phyloP scores from a whole-genome alignment of 495 filamentous ascomycete species.

The Rostrohypoxylon terebratum region DNA sequence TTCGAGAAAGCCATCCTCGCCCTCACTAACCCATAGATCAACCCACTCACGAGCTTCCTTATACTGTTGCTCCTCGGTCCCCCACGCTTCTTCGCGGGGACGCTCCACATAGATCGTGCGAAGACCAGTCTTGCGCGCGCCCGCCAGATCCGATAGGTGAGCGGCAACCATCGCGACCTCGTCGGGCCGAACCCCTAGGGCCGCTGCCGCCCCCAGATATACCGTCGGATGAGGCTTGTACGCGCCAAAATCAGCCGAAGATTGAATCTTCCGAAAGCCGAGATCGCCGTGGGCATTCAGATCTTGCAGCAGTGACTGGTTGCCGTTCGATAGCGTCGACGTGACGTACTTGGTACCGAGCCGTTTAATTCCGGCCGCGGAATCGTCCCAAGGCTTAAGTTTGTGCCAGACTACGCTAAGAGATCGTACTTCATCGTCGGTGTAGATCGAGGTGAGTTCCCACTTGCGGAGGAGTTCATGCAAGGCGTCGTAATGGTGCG shows the following conservation, averaged over 20 bases:
- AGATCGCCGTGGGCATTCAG: constrained; percentile 67
- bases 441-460: constrained; percentile 68
- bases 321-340: constrained; percentile 80
- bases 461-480: constrained; percentile 65
- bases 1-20: constrained; percentile 65
- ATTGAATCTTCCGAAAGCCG: constrained; percentile 70
- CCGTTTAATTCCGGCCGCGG: constrained; percentile 63
- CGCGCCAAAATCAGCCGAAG: constrained; percentile 75
- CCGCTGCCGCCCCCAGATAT: constrained; percentile 73
- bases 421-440: constrained; percentile 64
- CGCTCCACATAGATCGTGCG: constrained; percentile 82
- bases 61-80: constrained; percentile 61
- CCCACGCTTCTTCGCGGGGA: constrained; percentile 71
- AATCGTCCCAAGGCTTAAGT: constrained; percentile 77
- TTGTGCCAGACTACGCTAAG: constrained; percentile 76
- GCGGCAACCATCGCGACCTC: constrained; percentile 85
- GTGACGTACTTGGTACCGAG: constrained; percentile 69
- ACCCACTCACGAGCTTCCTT: constrained; percentile 69
- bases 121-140: constrained; percentile 71
- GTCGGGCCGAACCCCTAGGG: constrained; percentile 65
- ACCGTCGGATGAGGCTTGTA: constrained; percentile 80
- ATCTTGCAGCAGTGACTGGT: constrained; percentile 73
- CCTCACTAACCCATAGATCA: constrained; percentile 68
- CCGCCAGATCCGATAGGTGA: constrained; percentile 75
- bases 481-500: constrained; percentile 74